Base-by-base conservation (phyloP, 78 protist species). In the Parvularia atlantis region DNA sequence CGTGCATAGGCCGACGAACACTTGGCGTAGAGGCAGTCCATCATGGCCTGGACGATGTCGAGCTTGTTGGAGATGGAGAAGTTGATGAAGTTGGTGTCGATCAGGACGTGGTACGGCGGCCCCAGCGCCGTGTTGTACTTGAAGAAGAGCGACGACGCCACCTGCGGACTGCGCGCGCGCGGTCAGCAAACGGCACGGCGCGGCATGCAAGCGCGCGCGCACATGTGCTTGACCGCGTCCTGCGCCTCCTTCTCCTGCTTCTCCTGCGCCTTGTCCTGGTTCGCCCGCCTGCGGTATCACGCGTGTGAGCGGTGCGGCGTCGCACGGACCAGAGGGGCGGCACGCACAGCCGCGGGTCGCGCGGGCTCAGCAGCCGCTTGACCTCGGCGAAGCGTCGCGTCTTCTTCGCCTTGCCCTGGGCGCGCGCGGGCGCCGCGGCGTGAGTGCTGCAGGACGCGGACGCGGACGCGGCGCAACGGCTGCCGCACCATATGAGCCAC, bases 71-170 rank as follows among this genome's bases (percentile, higher is more conserved):
- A 84, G 53, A 95, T 87, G 57, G 86, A 67, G 30, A 89, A 91
- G 79, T 95, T 93, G 83, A 98, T 91, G 78, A 98, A 96, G 89
- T 96, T 96, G 33, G 99, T 98, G 62, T 98, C 99, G 22, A 95
- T 36, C 53, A 96, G 78, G 19, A 97, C 71, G 78, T 84, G 90
- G 80, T 92, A 98, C 14, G 99, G 99, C 26, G 99, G 99, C 16
- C 93, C 99, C 3, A 98, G 89, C 40, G 85, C 60, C 28, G 58
- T 46, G 90, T 96, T 96, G 87, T 89, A 87, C 35, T 75, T 39
- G 71, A 96, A 90, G 80, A 93, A 96, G 79, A 97, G 81, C 22
- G 82, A 73, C 9, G 91, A 75, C 52, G 88, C 24, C 19, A 46
- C 61, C 28, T 75, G 53, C 1, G 37, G 53, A 52, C 35, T 14